Conservation (phyloP, 2,329 filamentous ascomycete genomes). For the Pseudogymnoascus pannorum region DNA sequence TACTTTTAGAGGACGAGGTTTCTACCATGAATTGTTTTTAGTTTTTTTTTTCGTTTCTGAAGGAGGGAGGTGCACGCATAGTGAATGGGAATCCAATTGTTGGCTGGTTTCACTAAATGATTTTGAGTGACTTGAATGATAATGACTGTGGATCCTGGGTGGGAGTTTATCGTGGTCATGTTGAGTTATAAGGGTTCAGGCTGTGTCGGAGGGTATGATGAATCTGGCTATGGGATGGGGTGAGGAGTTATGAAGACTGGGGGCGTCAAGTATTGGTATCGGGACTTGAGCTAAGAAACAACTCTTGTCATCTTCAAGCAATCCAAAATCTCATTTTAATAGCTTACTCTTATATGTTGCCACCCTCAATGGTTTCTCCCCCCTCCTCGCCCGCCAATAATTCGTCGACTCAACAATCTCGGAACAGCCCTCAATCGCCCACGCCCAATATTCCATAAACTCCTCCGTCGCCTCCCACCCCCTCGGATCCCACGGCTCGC, state of each 20-base stretch:
- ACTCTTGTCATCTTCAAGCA: not conserved
- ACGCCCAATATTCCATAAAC: constrained; percentile 26
- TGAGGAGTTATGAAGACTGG: not conserved
- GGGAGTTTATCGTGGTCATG: not conserved
- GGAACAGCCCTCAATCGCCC: constrained; percentile 22
- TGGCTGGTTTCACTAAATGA: not conserved
- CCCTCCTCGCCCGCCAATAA: constrained; percentile 24
- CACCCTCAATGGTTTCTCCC: constrained; percentile 15
- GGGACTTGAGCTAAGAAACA: not conserved
- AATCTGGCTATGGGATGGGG: not conserved
- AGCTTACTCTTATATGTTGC: not conserved
- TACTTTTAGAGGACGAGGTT: constrained; percentile 3
- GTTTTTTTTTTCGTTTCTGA: not conserved
- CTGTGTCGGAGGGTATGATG: not conserved
- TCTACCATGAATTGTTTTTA: not conserved
- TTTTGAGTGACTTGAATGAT: not conserved
- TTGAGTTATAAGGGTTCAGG: not conserved
- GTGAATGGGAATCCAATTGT: not conserved
- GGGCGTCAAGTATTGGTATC: not conserved
- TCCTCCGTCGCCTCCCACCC: constrained; percentile 25
- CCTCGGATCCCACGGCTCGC: constrained; percentile 25
- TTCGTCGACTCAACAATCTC: constrained; percentile 25
- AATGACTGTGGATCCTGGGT: not conserved
- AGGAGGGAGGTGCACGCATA: not conserved
- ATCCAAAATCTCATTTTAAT: not conserved